Evolutionary conservation across 805 yeast species (phyloP), one percentile per base, ranked within the genome.

Genomic region (Monosporozyma yasuniensis): DNA sequence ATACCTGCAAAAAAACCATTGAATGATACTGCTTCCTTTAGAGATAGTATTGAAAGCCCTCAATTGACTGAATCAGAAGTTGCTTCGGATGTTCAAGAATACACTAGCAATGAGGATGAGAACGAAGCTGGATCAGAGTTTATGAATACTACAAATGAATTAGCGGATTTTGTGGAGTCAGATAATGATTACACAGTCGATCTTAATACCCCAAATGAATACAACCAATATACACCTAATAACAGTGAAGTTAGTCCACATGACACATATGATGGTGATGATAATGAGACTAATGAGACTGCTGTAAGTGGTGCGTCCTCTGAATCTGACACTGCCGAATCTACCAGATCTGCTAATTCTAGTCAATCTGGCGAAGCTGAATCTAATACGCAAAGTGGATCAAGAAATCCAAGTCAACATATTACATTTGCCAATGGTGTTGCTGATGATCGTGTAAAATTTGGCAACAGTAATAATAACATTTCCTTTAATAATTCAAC

Each of bases 81-180:
- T 18, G 52, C 51, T 8, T 54, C 46, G 16, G 56, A 53, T 3
- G 52, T 52, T 2, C 56, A 55, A 10, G 51, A 50, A 16, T 21
- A 30, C 32, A 16, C 46, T 44, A 19, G 7, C 10, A 25, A 18
- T 37, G 35, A 32, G 1, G 23, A 37, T 37, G 41, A 37, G 6
- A 8, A 39, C n/a, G 42, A 39, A 10, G 16, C 6, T 21, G 25
- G 21, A 1, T 22, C 42, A 9, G n/a, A 2, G 12, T 39, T 21
- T 39, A 11, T 14, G n/a, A 10, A 21, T 21, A 39, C 6, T 14
- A 9, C 25, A 2, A 21, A 39, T 18, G 22, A 4, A 5, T 12
- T 21, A 14, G 27, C 25, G 2, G 27, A 11, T 21, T 21, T 14
- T n/a, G 21, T 2, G 2, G 25, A 19, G 16, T 19, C 42, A 10